phyloP scores from a whole-genome alignment of 768 basidiomycete species.

The Guyanaporus albipodus region DNA sequence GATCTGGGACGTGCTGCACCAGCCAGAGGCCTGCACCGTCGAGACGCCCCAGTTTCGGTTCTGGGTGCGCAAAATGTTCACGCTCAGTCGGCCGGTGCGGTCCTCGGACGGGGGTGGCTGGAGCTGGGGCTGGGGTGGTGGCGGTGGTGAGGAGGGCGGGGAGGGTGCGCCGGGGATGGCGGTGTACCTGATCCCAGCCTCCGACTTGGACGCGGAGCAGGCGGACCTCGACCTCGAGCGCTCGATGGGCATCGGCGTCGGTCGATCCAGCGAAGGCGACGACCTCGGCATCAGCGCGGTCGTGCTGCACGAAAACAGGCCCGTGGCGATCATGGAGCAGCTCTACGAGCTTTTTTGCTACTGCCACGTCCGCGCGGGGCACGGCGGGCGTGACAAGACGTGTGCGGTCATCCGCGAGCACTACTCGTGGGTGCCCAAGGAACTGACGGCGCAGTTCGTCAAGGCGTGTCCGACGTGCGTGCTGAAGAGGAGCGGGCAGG shows the following conservation, averaged over 20 bases:
- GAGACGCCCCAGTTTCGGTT: constrained; percentile 70
- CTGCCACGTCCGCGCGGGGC: constrained; percentile 60
- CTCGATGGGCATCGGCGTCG: constrained; percentile 7
- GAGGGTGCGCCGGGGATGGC: neutral
- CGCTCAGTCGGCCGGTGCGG: constrained; percentile 34
- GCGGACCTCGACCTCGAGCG: constrained; percentile 15
- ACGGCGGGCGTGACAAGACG: constrained; percentile 81
- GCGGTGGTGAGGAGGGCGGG: constrained; percentile 17
- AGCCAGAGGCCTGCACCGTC: constrained; percentile 43
- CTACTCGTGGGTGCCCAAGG: constrained; percentile 85
- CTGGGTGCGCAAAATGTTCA: constrained; percentile 84
- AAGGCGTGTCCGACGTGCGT: constrained; percentile 75
- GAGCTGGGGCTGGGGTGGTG: constrained; percentile 3
- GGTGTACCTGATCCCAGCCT: neutral
- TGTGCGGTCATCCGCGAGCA: constrained; percentile 57
- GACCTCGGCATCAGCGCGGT: constrained; percentile 31
- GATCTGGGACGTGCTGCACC: constrained; percentile 64
- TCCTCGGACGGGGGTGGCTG: too few species aligned
- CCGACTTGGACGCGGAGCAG: constrained; percentile 6
- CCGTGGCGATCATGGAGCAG: constrained; percentile 74
- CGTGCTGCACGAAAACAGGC: constrained; percentile 65
- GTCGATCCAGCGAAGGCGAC: neutral
- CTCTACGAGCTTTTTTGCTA: constrained; percentile 75
- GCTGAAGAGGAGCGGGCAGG: constrained; percentile 39
- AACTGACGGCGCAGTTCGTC: constrained; percentile 75